Percentiles rank a stretch among this genome's conserved stretches.
Evolutionary conservation across 331 rosid species (phyloP).

Genomic region (Malus hybrid): DNA sequence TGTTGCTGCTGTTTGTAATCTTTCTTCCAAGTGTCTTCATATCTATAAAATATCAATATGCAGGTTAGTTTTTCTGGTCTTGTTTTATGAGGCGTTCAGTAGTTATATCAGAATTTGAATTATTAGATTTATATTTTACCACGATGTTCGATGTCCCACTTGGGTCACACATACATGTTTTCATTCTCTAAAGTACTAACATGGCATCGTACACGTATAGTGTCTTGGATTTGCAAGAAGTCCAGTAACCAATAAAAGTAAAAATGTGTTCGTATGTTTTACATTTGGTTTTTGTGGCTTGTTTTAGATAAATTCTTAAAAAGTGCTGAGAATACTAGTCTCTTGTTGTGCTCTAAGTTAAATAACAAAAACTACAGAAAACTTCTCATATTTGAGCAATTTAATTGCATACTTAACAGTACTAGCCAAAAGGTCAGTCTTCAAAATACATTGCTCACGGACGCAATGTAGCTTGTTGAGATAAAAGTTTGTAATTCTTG

Average conservation of each 20-base stretch:
- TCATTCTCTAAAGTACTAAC: not conserved
- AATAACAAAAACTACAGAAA: not conserved
- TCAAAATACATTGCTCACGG: not conserved
- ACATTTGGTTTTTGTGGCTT: not conserved
- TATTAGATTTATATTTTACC: not conserved
- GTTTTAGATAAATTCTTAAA: not conserved
- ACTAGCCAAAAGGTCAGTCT: not conserved
- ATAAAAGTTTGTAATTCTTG: conserved; percentile 18
- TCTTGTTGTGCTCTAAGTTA: not conserved
- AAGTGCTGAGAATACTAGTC: not conserved
- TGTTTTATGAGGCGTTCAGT: not conserved
- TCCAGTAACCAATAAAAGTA: not conserved
- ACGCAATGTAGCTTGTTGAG: not conserved
- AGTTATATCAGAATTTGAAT: not conserved
- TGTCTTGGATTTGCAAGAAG: not conserved
- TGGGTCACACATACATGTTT: not conserved
- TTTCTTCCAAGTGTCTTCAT: conserved; percentile 70
- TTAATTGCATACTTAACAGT: not conserved
- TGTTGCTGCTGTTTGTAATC: conserved; percentile 59
- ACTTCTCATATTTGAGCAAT: not conserved
- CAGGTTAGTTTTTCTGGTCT: conserved; percentile 46
- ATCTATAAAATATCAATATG: conserved; percentile 52
- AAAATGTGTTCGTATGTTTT: not conserved
- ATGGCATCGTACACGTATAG: not conserved
- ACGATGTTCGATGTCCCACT: not conserved